phyloP scores from a whole-genome alignment of 2,329 filamentous ascomycete genomes.

The Fusarium brevicatenulatum region DNA sequence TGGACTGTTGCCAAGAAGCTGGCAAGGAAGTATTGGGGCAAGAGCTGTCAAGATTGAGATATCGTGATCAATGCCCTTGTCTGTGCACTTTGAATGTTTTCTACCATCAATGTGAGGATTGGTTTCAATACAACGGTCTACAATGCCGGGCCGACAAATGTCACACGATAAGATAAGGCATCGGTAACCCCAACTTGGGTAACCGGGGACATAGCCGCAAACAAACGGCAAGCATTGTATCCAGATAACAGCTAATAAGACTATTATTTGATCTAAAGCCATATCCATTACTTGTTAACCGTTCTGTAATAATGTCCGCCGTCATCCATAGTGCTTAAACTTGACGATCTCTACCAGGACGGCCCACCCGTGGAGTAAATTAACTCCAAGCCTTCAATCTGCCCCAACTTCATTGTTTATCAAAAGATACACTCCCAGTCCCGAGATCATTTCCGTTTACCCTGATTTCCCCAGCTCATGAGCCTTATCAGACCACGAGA shows the following conservation, averaged over 20 bases:
- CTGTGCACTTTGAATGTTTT: too few species aligned
- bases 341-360: neutral
- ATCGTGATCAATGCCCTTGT: neutral
- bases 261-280: neutral
- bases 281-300: fast-evolving
- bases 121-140: fast-evolving
- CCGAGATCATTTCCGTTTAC: fast-evolving
- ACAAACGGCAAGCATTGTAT: too few species aligned
- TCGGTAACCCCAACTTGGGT: neutral
- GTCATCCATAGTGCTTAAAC: too few species aligned
- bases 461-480: neutral
- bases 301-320: too few species aligned
- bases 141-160: neutral
- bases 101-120: too few species aligned
- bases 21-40: fast-evolving
- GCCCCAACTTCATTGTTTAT: neutral
- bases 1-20: fast-evolving
- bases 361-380: neutral
- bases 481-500: neutral
- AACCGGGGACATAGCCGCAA: neutral
- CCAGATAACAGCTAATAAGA: too few species aligned
- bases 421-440: fast-evolving
- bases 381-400: neutral
- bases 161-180: neutral
- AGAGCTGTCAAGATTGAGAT: neutral